These are phyloP conservation scores for Myxozyma neglecta DNA, from an alignment of 805 yeast genomes.

Conservation along the genomic window DNA sequence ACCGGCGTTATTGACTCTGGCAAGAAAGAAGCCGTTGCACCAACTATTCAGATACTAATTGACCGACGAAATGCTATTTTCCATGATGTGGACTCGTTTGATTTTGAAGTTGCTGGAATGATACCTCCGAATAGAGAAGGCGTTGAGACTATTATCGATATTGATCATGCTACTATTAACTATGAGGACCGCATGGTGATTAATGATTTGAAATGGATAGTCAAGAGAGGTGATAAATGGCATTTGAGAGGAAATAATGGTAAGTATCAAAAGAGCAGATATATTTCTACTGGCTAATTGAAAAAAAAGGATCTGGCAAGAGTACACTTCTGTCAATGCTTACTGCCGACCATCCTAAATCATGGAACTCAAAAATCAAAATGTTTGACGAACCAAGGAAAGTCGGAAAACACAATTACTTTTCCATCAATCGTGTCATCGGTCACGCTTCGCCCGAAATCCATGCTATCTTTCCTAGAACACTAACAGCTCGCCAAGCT, in stretches of 20 bases:
- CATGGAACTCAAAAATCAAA: constrained; percentile 74
- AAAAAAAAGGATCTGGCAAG: constrained; percentile 60
- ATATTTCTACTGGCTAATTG: background rate
- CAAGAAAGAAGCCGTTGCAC: constrained; percentile 36
- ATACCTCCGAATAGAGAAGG: constrained; percentile 1
- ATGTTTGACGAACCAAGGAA: constrained; percentile 66
- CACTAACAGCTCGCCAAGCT: constrained; percentile 54
- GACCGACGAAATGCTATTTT: constrained; percentile 15
- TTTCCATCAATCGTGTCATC: constrained; percentile 72
- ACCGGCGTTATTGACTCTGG: constrained; percentile 59
- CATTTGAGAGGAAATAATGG: constrained; percentile 89
- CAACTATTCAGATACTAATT: constrained; percentile 31
- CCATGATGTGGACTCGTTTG: constrained; percentile 13
- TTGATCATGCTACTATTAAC: constrained; percentile 61
- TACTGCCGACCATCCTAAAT: constrained; percentile 95
- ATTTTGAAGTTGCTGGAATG: constrained; percentile 5
- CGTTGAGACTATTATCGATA: constrained; percentile 46
- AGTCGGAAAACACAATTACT: constrained; percentile 74
- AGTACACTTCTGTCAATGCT: constrained; percentile 80
- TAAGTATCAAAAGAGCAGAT: background rate
- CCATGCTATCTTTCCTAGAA: constrained; percentile 76
- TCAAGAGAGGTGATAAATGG: constrained; percentile 76
- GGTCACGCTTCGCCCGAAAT: constrained; percentile 92
- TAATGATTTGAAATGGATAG: constrained; percentile 61
- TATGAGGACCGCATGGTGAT: constrained; percentile 66